Evolutionary conservation across 2,329 filamentous ascomycete genomes (phyloP).

Genomic region (Alternaria rosae): DNA sequence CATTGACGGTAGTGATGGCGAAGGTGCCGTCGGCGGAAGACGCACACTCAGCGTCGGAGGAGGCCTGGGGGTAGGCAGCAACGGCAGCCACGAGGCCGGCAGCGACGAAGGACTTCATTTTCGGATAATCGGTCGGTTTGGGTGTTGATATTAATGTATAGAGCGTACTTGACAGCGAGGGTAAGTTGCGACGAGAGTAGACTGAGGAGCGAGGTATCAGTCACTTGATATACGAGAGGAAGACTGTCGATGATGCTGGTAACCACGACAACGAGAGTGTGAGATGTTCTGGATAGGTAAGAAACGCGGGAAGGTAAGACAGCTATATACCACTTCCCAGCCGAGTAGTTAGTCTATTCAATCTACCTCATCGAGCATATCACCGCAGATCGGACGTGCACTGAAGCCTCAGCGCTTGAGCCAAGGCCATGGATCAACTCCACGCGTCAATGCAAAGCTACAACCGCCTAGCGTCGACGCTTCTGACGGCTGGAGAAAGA

Average conservation of each 20-base stretch:
- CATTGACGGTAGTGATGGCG: slow-evolving; percentile 64
- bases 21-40: slow-evolving; percentile 63
- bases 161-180: slow-evolving; percentile 21
- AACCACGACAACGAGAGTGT: slow-evolving; percentile 38
- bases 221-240: slow-evolving; percentile 21
- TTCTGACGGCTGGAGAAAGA: slow-evolving; percentile 28
- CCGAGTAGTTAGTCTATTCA: slow-evolving; percentile 18
- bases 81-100: slow-evolving; percentile 41
- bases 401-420: slow-evolving; percentile 21
- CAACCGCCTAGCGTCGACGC: slow-evolving; percentile 28
- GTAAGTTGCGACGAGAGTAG: slow-evolving; percentile 31
- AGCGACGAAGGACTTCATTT: slow-evolving; percentile 43
- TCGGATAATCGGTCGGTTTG: slow-evolving; percentile 19
- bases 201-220: slow-evolving; percentile 52
- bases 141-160: slow-evolving; percentile 11
- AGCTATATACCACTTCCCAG: slow-evolving; percentile 39
- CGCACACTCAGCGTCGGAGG: slow-evolving; percentile 61
- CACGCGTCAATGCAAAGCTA: slow-evolving; percentile 38
- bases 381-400: slow-evolving; percentile 28
- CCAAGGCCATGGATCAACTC: slow-evolving; percentile 34
- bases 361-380: slow-evolving; percentile 34
- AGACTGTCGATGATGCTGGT: slow-evolving; percentile 20
- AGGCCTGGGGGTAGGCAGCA: slow-evolving; percentile 36
- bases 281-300: slow-evolving; percentile 18
- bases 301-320: slow-evolving; percentile 26